phyloP scores from a whole-genome alignment of 495 filamentous ascomycete species.

The Aspergillus ellipticus region DNA sequence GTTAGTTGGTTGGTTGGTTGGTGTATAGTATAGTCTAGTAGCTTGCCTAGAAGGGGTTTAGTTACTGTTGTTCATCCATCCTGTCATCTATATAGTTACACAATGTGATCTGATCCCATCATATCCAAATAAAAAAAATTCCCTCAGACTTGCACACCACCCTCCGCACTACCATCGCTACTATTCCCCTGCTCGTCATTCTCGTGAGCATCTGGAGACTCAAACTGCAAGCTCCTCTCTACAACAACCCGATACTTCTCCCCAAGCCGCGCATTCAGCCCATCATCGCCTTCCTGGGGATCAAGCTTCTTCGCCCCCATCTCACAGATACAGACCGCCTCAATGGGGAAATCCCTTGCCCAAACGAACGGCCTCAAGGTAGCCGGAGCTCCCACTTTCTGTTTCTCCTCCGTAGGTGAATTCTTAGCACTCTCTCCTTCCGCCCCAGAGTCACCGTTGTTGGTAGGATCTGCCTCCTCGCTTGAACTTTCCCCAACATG shows the following conservation, averaged over 20 bases:
- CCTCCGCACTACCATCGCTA: background rate
- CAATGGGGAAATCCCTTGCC: conserved; percentile 58
- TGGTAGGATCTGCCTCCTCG: background rate
- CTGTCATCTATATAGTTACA: no score
- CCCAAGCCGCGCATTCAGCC: conserved; percentile 32
- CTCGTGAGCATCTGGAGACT: background rate
- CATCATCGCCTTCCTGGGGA: conserved; percentile 19
- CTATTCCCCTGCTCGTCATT: no score
- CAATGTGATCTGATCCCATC: no score
- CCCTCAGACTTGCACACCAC: background rate
- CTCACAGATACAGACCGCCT: conserved; percentile 66
- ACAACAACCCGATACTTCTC: conserved; percentile 43
- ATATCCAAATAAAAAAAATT: no score
- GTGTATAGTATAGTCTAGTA: background rate
- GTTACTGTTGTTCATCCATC: no score
- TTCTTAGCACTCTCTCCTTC: background rate
- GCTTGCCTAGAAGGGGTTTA: no score
- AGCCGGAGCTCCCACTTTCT: background rate
- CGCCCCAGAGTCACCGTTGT: background rate
- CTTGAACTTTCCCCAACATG: background rate
- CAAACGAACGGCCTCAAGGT: conserved; percentile 45
- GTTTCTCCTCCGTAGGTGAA: background rate
- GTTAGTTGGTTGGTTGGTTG: background rate
- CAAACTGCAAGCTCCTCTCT: conserved; percentile 26
- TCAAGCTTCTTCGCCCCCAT: conserved; percentile 70